phyloP scores from a whole-genome alignment of 495 filamentous ascomycete genomes.

The Penicillium turbatum region DNA sequence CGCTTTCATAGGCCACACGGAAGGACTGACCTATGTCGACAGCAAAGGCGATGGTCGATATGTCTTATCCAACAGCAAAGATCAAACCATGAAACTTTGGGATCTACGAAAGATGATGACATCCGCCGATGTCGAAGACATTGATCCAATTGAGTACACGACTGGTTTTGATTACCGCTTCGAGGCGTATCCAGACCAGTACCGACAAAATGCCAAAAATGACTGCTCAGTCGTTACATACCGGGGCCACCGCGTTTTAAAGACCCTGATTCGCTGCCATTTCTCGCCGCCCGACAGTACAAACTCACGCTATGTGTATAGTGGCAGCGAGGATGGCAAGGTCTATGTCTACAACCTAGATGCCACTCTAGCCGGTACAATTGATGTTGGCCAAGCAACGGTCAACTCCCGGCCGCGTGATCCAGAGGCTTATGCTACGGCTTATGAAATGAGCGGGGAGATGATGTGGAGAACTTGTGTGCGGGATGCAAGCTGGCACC shows the following conservation, averaged over 20 bases:
- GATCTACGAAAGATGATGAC: slow-evolving; percentile 82
- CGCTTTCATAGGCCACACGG: slow-evolving; percentile 89
- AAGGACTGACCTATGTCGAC: slow-evolving; percentile 93
- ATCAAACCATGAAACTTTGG: slow-evolving; percentile 98
- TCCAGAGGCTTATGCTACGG: slow-evolving; percentile 34
- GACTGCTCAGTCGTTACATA: slow-evolving; percentile 94
- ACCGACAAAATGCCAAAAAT: slow-evolving; percentile 67
- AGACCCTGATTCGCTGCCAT: slow-evolving; percentile 90
- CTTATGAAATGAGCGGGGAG: slow-evolving; percentile 38
- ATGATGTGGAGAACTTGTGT: slow-evolving; percentile 73
- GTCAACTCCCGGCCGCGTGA: slow-evolving; percentile 53
- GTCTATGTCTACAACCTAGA: slow-evolving; percentile 94
- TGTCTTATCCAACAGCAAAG: slow-evolving; percentile 89
- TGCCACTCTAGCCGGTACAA: slow-evolving; percentile 73
- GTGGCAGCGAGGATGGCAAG: slow-evolving; percentile 79
- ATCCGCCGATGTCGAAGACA: slow-evolving; percentile 54
- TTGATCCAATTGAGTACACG: slow-evolving; percentile 52
- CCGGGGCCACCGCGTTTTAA: slow-evolving; percentile 79
- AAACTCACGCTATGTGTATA: slow-evolving; percentile 89
- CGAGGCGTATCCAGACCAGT: slow-evolving; percentile 59
- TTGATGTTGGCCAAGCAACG: slow-evolving; percentile 73
- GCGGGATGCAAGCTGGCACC: slow-evolving; percentile 94
- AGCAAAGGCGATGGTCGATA: slow-evolving; percentile 96
- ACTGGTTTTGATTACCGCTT: slow-evolving; percentile 86
- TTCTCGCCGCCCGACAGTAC: slow-evolving; percentile 89